Conservation (phyloP, 441 rosid genomes). For the Croton setiger region DNA sequence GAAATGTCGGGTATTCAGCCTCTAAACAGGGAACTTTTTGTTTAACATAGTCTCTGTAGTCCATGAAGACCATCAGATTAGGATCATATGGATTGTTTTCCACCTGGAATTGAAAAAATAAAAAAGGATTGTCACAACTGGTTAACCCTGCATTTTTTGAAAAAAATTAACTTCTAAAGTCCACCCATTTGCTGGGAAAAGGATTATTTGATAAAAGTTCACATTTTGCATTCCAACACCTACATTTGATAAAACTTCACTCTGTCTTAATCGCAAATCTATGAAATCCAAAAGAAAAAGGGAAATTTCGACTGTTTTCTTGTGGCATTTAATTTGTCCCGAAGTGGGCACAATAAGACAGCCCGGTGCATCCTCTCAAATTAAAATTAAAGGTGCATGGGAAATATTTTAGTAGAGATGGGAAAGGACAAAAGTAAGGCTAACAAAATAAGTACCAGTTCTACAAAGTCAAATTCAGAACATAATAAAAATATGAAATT, state of each 20-base stretch:
- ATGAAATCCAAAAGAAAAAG: not conserved
- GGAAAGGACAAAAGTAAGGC: not conserved
- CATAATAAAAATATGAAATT: not conserved
- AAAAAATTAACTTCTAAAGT: not conserved
- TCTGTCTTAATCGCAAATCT: not conserved
- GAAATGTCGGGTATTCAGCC: conserved; percentile 81
- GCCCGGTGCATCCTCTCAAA: not conserved
- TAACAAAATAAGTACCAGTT: not conserved
- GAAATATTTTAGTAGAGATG: not conserved
- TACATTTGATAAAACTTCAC: not conserved
- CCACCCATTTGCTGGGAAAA: not conserved
- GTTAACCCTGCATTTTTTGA: not conserved
- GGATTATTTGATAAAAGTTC: not conserved
- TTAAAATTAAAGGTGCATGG: not conserved
- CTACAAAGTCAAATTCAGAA: not conserved
- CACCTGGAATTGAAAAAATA: conserved; percentile 49
- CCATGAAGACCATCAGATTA: conserved; percentile 95
- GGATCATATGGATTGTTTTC: conserved; percentile 94
- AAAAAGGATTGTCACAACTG: conserved; percentile 10
- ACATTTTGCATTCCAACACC: not conserved
- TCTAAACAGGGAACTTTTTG: conserved; percentile 51
- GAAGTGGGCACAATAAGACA: not conserved
- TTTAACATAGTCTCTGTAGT: conserved; percentile 71
- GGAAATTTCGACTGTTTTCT: not conserved
- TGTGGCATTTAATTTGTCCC: not conserved